A percentile compares a stretch with the other conserved stretches of the same genome.
These are phyloP conservation scores for Colletotrichum costaricense DNA, from an alignment of 2,329 filamentous ascomycete species.

Conservation along the genomic window DNA sequence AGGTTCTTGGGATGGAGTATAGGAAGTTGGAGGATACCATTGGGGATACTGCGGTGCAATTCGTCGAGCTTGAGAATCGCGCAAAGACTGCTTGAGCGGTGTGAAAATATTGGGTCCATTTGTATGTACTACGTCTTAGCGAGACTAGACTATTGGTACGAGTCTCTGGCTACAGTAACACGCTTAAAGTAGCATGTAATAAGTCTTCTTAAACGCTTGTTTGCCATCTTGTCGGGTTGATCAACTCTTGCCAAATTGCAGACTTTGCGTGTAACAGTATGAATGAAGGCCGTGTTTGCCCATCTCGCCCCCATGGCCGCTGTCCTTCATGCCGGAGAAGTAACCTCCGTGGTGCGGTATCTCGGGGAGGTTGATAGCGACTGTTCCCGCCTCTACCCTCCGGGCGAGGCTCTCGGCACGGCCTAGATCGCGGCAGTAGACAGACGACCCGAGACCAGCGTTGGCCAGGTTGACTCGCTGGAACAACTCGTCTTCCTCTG, in stretches of 20 bases:
- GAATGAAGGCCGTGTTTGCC: conserved; percentile 46
- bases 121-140: neutral
- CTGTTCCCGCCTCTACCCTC: conserved; percentile 65
- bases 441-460: conserved; percentile 66
- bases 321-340: conserved; percentile 47
- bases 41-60: conserved; percentile 37
- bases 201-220: neutral
- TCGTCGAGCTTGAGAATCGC: conserved; percentile 37
- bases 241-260: conserved; percentile 44
- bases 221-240: neutral
- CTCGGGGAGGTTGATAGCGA: conserved; percentile 67
- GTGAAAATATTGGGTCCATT: neutral
- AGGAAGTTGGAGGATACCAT: conserved; percentile 37
- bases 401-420: conserved; percentile 63
- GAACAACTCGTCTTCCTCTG: conserved; percentile 69
- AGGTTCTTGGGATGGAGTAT: conserved; percentile 39
- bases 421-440: conserved; percentile 66
- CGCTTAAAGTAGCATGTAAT: neutral
- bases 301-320: conserved; percentile 47
- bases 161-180: neutral
- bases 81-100: neutral
- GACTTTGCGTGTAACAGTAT: conserved; percentile 45
- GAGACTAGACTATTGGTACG: neutral
- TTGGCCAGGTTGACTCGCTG: conserved; percentile 63
- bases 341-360: conserved; percentile 44